These are phyloP conservation scores for Pueraria montana DNA, from an alignment of 306 rosid species.

Conservation along the genomic window DNA sequence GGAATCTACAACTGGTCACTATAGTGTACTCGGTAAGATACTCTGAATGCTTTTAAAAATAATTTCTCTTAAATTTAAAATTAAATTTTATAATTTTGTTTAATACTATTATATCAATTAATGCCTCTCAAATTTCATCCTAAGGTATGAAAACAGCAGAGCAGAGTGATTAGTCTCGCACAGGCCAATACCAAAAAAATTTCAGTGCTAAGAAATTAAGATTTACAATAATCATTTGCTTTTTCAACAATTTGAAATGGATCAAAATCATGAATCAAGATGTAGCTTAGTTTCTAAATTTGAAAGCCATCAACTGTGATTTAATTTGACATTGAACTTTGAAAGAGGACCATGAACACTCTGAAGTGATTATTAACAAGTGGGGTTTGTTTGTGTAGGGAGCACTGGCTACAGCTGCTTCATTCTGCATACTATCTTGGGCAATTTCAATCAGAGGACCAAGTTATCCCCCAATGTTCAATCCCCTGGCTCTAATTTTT, in stretches of 20 bases:
- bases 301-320: not conserved
- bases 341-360: not conserved
- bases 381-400: slow-evolving; percentile 56
- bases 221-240: too few species aligned
- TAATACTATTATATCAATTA: not conserved
- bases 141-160: not conserved
- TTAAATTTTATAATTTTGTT: not conserved
- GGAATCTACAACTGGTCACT: slow-evolving; percentile 71
- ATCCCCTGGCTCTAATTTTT: slow-evolving; percentile 71
- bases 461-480: slow-evolving; percentile 77
- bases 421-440: slow-evolving; percentile 72
- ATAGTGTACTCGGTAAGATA: slow-evolving; percentile 71
- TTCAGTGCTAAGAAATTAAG: not conserved
- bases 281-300: not conserved
- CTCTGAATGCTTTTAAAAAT: not conserved
- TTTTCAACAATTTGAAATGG: not conserved
- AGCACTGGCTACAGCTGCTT: slow-evolving; percentile 63
- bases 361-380: not conserved
- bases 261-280: not conserved
- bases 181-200: not conserved
- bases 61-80: not conserved
- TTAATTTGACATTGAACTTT: not conserved
- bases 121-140: not conserved
- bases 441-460: slow-evolving; percentile 66
- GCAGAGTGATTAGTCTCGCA: not conserved